Conservation (phyloP, 2,329 filamentous ascomycete species). For the Graphiopsis chlorocephala region DNA sequence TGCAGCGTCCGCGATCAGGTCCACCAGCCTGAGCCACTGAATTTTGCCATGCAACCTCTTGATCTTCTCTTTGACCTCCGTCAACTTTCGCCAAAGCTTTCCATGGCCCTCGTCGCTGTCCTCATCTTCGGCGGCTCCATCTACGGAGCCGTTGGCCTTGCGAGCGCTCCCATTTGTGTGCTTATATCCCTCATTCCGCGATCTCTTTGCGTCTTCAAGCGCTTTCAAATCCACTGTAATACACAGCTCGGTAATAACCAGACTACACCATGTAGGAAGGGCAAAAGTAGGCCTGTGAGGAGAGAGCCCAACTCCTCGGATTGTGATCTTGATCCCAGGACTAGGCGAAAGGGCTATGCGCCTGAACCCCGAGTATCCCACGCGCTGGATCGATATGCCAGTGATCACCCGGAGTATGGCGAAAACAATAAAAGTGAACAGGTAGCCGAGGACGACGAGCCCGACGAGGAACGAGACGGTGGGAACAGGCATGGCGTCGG, state of each 20-base stretch:
- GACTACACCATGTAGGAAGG: slow-evolving; percentile 92
- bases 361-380: slow-evolving; percentile 88
- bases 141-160: slow-evolving; percentile 18
- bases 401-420: slow-evolving; percentile 89
- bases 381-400: slow-evolving; percentile 89
- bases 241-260: slow-evolving; percentile 80
- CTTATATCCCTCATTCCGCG: slow-evolving; percentile 12
- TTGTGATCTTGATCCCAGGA: slow-evolving; percentile 85
- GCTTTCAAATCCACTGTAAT: slow-evolving; percentile 76
- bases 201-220: slow-evolving; percentile 42
- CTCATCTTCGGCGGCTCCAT: slow-evolving; percentile 13
- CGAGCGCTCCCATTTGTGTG: slow-evolving; percentile 18
- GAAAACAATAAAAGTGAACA: slow-evolving; percentile 89
- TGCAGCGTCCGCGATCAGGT: slow-evolving; percentile 80
- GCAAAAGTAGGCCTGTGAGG: slow-evolving; percentile 94
- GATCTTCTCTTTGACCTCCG: slow-evolving; percentile 74
- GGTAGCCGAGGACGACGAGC: slow-evolving; percentile 78
- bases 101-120: slow-evolving; percentile 43
- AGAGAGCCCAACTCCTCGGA: slow-evolving; percentile 82
- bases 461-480: slow-evolving; percentile 73
- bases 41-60: slow-evolving; percentile 85
- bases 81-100: slow-evolving; percentile 79
- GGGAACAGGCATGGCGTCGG: slow-evolving; percentile 43
- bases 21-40: slow-evolving; percentile 83
- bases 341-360: slow-evolving; percentile 85